Percentiles rank a stretch among this genome's conserved stretches.
phyloP scores from a whole-genome alignment of 345 rosid genomes.

The Combretum micranthum region DNA sequence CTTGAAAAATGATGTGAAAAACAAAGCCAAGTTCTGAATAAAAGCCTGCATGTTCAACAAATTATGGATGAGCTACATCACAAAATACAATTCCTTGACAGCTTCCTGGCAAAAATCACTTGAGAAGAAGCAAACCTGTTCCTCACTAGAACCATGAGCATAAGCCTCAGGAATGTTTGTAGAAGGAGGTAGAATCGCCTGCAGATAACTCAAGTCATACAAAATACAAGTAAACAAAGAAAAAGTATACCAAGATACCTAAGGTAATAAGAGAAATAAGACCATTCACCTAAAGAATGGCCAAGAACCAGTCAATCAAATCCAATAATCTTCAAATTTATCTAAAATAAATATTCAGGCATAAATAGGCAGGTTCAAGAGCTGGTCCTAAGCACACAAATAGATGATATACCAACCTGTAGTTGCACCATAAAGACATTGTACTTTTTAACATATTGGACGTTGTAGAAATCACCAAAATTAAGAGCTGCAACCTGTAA shows the following conservation, averaged over 20 bases:
- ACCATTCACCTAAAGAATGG: background rate
- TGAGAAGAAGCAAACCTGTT: slow-evolving; percentile 47
- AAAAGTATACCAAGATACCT: slow-evolving; percentile 1
- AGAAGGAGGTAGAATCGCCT: slow-evolving; percentile 71
- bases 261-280: background rate
- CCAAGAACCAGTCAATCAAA: background rate
- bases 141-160: slow-evolving; percentile 77
- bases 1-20: slow-evolving; percentile 95
- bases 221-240: background rate
- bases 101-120: slow-evolving; percentile 4
- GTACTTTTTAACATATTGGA: slow-evolving; percentile 79
- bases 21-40: slow-evolving; percentile 93
- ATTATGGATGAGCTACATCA: slow-evolving; percentile 5
- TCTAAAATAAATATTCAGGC: background rate
- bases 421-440: slow-evolving; percentile 73
- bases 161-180: slow-evolving; percentile 94
- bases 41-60: slow-evolving; percentile 56
- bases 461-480: slow-evolving; percentile 80
- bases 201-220: slow-evolving; percentile 7
- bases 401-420: slow-evolving; percentile 40
- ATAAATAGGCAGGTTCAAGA: slow-evolving; percentile 1
- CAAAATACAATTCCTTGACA: background rate
- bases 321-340: background rate
- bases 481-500: slow-evolving; percentile 84
- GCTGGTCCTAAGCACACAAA: background rate